These are phyloP conservation scores for Boletus rex-veris DNA, from an alignment of 768 basidiomycete species.

Conservation along the genomic window DNA sequence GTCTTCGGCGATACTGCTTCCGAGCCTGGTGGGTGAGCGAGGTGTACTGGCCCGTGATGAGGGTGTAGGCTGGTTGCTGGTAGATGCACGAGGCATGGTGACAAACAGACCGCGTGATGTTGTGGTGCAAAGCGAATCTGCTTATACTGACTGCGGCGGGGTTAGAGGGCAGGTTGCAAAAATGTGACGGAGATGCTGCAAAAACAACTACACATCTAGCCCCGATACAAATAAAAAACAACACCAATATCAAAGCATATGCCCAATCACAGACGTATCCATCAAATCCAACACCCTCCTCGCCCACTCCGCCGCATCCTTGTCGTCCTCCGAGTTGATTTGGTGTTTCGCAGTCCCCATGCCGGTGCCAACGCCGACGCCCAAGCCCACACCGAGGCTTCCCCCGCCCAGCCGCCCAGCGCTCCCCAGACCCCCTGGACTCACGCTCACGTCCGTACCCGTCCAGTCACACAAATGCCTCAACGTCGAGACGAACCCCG, in stretches of 20 bases:
- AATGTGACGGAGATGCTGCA: no score
- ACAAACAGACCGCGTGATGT: no score
- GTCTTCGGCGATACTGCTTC: no score
- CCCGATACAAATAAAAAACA: no score
- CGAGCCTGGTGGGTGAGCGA: no score
- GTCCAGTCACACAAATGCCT: slow-evolving; percentile 42
- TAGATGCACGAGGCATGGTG: no score
- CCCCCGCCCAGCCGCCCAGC: not conserved
- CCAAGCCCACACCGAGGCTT: slow-evolving; percentile 12
- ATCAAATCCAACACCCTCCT: slow-evolving; percentile 52
- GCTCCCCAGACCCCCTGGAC: slow-evolving; percentile 25
- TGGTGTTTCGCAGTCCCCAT: slow-evolving; percentile 22
- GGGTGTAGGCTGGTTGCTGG: no score
- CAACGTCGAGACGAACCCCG: slow-evolving; percentile 44
- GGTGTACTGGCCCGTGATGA: no score
- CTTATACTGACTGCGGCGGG: no score
- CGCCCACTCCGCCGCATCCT: slow-evolving; percentile 56
- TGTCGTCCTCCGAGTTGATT: slow-evolving; percentile 54
- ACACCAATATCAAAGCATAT: slow-evolving; percentile 14
- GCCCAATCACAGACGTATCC: slow-evolving; percentile 30
- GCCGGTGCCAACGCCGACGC: not conserved
- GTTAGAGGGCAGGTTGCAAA: no score
- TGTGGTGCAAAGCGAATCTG: no score
- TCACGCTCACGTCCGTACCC: slow-evolving; percentile 22
- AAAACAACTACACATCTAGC: no score